Evolutionary conservation across 495 filamentous ascomycete species (phyloP).

Genomic region (Lophiotrema nucula): DNA sequence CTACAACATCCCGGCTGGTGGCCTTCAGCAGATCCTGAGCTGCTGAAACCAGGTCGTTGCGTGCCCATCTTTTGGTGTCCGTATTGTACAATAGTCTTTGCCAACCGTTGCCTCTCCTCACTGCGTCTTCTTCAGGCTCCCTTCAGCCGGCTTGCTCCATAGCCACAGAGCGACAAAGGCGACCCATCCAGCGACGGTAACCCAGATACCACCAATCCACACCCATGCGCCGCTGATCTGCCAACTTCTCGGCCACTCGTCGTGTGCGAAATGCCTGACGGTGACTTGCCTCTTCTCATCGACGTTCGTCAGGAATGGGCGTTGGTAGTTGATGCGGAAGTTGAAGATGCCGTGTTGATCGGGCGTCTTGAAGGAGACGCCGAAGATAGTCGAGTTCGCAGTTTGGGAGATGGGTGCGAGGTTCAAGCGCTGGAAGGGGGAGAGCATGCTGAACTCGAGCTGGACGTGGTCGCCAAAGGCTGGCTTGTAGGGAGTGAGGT

Average conservation of each 20-base stretch:
- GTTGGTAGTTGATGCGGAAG: constrained; percentile 93
- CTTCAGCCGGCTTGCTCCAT: constrained; percentile 68
- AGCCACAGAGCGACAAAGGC: constrained; percentile 87
- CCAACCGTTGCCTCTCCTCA: constrained; percentile 43
- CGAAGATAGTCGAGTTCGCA: constrained; percentile 69
- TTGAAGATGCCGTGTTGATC: constrained; percentile 99
- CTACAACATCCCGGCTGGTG: no score
- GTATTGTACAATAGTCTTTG: no score
- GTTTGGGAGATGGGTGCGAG: constrained; percentile 59
- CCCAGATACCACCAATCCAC: constrained; percentile 87
- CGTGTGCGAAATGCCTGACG: constrained; percentile 91
- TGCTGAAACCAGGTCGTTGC: no score
- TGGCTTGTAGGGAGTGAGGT: constrained; percentile 70
- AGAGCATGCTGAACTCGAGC: constrained; percentile 98
- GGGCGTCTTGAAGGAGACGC: constrained; percentile 72
- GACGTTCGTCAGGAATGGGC: constrained; percentile 82
- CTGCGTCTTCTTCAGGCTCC: constrained; percentile 67
- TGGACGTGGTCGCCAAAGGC: constrained; percentile 71
- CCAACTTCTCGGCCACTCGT: constrained; percentile 92
- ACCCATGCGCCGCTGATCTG: constrained; percentile 89
- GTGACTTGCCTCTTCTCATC: constrained; percentile 96
- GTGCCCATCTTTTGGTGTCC: no score
- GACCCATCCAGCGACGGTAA: constrained; percentile 79
- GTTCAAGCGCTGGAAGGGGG: constrained; percentile 90
- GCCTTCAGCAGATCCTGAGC: no score